Evolutionary conservation across 345 rosid species (phyloP).

Genomic region (Luvunga scandens): DNA sequence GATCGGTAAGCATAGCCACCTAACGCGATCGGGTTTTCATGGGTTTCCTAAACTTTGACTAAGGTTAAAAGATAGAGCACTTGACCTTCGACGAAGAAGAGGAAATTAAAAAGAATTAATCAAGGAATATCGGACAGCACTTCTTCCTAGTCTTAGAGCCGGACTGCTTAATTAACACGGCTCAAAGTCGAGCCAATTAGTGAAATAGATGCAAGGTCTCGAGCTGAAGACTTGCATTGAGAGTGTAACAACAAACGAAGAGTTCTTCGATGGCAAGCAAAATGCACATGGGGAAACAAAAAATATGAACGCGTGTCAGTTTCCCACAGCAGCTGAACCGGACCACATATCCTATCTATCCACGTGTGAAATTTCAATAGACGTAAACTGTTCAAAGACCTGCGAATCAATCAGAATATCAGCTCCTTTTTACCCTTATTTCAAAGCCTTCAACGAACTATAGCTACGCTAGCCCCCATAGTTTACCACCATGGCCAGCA

Average conservation of each 20-base stretch:
- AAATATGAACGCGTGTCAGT: constrained; percentile 27
- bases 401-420: constrained; percentile 21
- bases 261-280: constrained; percentile 21
- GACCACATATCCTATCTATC: constrained; percentile 39
- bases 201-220: not conserved
- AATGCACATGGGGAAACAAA: constrained; percentile 48
- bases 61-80: not conserved
- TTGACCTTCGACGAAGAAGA: not conserved
- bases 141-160: not conserved
- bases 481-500: not conserved
- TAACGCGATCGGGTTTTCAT: not conserved
- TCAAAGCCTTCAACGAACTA: not conserved
- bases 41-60: too few species aligned
- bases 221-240: not conserved
- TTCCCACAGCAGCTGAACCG: constrained; percentile 5
- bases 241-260: constrained; percentile 7
- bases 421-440: not conserved
- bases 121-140: not conserved
- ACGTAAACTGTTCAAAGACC: constrained; percentile 6
- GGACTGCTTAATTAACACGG: not conserved
- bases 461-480: constrained; percentile 26
- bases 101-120: not conserved
- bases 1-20: not conserved
- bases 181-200: not conserved
- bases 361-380: constrained; percentile 24